Evolutionary conservation across 805 yeast species (phyloP), one percentile per base, ranked within the genome.

Genomic region (Novakomyces olei): DNA sequence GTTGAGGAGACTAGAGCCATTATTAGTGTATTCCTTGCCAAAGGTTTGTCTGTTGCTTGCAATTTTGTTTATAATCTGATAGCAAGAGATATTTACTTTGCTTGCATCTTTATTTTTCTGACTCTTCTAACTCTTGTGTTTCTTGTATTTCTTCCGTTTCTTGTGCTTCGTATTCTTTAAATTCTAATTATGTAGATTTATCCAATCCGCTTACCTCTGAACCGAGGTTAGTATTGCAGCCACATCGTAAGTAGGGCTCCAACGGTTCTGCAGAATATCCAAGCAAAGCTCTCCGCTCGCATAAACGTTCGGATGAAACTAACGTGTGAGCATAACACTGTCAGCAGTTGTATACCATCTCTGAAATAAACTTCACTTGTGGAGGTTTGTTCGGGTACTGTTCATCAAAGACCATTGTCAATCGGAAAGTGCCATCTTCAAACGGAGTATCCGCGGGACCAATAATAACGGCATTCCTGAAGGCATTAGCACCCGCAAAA

Each of bases 201-300:
- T n/a, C n/a, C 2, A 19, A 20, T 2, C 4, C 14, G 15, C 35
- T 7, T 20, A 41, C 43, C 83, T 72, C 51, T 88, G 98, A 37
- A 88, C 72, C 18, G 93, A 78, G 1, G 98, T 88, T 44, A 88
- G 61, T 36, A 88, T 85, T 8, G 93, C 80, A 7, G 93, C 81
- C 25, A 88, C 98, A 48, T 88, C 98, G 49, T 85, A 88, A 1
- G 98, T 88, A 8, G 98, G 98, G 17, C 92, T 76, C 98, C 98
- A 88, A 50, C 96, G 65, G 57, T 85, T 88, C 51, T 88, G 98
- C 42, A 88, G 60, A 42, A 88, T 88, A 56, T 88, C 98, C 40
- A 88, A 64, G 57, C 98, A 88, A 40, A 88, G 67, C 47, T 88
- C 96, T 17, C 98, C 98, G 30, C 73, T 67, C 6, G 92, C 92